Base-by-base conservation (phyloP, 805 yeast genomes). In the Candida yuanshanica region DNA sequence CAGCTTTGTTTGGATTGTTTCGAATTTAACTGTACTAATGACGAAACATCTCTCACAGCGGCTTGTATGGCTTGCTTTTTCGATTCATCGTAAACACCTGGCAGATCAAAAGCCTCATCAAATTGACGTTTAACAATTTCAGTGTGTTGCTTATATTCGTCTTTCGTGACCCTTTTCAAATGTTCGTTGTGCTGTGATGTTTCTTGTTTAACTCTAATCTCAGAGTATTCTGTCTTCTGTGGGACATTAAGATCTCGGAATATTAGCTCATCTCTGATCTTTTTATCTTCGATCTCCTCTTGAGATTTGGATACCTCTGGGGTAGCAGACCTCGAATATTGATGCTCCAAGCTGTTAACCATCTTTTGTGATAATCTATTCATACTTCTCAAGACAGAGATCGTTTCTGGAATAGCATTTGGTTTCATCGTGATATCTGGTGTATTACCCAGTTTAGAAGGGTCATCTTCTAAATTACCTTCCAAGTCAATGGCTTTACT, bases 341-440 rank as follows among this genome's bases (percentile, higher is more conserved):
- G 70, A 39, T 66, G 70, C 35, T 72, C 72, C 47, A 72, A 56
- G 32, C 77, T 73, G 35, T 70, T 69, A 48, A 91, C 77, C 83
- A 91, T 83, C 49, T 89, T 78, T 43, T 86, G 79, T 56, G 95
- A 83, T 37, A 91, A 66, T 45, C 89, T 75, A 63, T 91, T 91
- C 93, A 91, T 89, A 47, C 95, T 87, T 50, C 83, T 74, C 66
- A 93, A 70, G 16, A 89, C 79, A 14, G 83, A 77, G 14, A 86
- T 72, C 51, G 89, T 77, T 48, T 86, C 95, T 35, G 74, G 74
- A 32, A 69, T 63, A 35, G 81, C 79, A 43, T 74, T 67, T 8
- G 68, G 64, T 43, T 68, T 70, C 98, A 91, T 91, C 7, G 97
- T 91, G 41, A 86, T 68, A 63, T 91, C 97, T 0, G 96, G 96